Evolutionary conservation across 2,329 filamentous ascomycete species (phyloP).

Genomic region (Simplicillium sp.): DNA sequence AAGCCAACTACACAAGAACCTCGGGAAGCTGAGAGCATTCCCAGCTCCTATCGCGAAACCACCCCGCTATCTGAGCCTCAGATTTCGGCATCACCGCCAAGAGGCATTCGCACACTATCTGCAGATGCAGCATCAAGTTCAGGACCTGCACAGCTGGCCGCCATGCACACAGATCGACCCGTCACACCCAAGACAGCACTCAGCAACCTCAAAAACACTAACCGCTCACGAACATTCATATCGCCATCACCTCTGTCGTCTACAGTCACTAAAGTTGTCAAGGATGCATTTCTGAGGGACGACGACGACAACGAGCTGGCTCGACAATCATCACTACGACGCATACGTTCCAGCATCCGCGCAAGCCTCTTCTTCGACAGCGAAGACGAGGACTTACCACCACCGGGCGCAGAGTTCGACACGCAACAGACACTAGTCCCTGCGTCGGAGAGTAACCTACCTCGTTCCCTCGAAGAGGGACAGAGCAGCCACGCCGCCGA

Average conservation of each 20-base stretch:
- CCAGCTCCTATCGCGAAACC: background rate
- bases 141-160: slow-evolving; percentile 7
- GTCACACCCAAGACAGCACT: slow-evolving; percentile 17
- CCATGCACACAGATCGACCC: slow-evolving; percentile 14
- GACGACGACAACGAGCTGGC: slow-evolving; percentile 23
- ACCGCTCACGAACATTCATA: slow-evolving; percentile 37
- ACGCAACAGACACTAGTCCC: slow-evolving; percentile 11
- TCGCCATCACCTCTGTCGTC: slow-evolving; percentile 52
- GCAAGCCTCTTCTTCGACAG: slow-evolving; percentile 46
- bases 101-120: slow-evolving; percentile 26
- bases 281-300: slow-evolving; percentile 42
- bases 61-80: slow-evolving; percentile 9
- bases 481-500: background rate
- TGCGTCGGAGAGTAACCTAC: slow-evolving; percentile 16
- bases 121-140: slow-evolving; percentile 17
- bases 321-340: slow-evolving; percentile 33
- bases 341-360: slow-evolving; percentile 39
- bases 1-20: slow-evolving; percentile 19
- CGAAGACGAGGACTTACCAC: slow-evolving; percentile 20
- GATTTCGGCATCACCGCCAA: slow-evolving; percentile 13
- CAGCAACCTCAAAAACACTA: slow-evolving; percentile 18
- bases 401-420: slow-evolving; percentile 11
- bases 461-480: background rate
- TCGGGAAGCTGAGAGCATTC: slow-evolving; percentile 3
- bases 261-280: slow-evolving; percentile 47